Evolutionary conservation across 2,329 filamentous ascomycete genomes (phyloP), one percentile per base, ranked within the genome.

Genomic region (Ceratocystis lukuohia): DNA sequence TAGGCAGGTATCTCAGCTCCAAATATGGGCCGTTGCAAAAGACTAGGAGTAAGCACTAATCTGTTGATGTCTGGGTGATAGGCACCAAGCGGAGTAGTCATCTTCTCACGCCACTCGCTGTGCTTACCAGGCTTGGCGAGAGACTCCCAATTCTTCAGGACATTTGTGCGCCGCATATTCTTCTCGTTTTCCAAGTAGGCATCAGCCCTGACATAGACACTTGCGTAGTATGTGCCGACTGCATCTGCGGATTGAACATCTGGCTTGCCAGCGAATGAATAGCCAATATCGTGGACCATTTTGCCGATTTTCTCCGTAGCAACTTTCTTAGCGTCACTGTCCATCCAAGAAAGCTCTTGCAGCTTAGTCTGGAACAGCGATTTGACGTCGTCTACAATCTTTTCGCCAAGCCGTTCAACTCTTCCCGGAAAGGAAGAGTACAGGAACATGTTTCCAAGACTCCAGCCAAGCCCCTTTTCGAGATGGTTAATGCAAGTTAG

Each of bases 361-460:
- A 62, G 17, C 8, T 8, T n/a, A 6, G 17, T 72, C 2, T 82
- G 80, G 70, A 89, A 90, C 25, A 84, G 80, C 17, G 81, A 77
- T 73, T 88, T 88, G 72, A 91, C 86, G 69, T 88, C 84, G 6
- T 81, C 81, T n/a, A 89, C 82, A 70, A 91, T 85, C 65, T 84
- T 80, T 67, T 89, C 84, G n/a, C 86, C 86, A 61, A 88, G 33
- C 0, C 33, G 1, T 1, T 37, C 8, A 82, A 2, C 82, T 75
- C 72, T 88, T 88, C n/a, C n/a, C n/a, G n/a, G n/a, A 80, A 12
- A 84, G 84, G 71, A 89, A 90, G 1, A 86, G 80, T 61, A 83
- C 82, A 68, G 88, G 82, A 1, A 89, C 79, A 69, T 85, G 91
- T 75, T 89, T 88, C 28, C 85, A 17, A 89, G 75, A 62, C 88